phyloP scores from a whole-genome alignment of 2,329 filamentous ascomycete genomes.

The Penicillium sp. region DNA sequence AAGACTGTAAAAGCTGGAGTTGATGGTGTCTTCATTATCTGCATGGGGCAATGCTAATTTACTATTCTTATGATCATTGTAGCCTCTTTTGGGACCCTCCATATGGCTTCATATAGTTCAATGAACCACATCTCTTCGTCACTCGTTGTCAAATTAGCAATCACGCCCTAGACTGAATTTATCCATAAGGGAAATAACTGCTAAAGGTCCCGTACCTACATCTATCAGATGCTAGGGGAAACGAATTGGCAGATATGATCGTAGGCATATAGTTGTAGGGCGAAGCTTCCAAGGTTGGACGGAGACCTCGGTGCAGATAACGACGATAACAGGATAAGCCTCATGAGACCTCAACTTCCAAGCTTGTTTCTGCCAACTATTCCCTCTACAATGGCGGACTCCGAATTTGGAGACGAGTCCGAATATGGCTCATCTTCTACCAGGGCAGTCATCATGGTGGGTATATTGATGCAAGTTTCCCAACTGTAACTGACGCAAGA shows the following conservation, averaged over 20 bases:
- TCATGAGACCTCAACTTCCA: not conserved
- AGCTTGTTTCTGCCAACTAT: not conserved
- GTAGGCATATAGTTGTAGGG: not conserved
- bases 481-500: conserved; percentile 18
- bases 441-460: conserved; percentile 14
- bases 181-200: not conserved
- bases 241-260: not conserved
- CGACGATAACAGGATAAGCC: not conserved
- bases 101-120: not conserved
- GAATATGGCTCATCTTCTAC: conserved; percentile 18
- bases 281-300: not conserved
- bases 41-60: conserved; percentile 22
- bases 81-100: not conserved
- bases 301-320: not conserved
- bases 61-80: conserved; percentile 12
- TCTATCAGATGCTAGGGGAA: not conserved
- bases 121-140: not conserved
- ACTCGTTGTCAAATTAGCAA: not conserved
- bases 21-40: conserved; percentile 15
- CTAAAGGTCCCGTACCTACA: not conserved
- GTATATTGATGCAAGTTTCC: not conserved
- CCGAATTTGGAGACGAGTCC: conserved; percentile 22
- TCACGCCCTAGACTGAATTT: not conserved
- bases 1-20: conserved; percentile 38
- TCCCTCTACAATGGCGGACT: conserved; percentile 20